Evolutionary conservation across 1,139 yeast genomes (phyloP).

Genomic region (Taphrina deformans): DNA sequence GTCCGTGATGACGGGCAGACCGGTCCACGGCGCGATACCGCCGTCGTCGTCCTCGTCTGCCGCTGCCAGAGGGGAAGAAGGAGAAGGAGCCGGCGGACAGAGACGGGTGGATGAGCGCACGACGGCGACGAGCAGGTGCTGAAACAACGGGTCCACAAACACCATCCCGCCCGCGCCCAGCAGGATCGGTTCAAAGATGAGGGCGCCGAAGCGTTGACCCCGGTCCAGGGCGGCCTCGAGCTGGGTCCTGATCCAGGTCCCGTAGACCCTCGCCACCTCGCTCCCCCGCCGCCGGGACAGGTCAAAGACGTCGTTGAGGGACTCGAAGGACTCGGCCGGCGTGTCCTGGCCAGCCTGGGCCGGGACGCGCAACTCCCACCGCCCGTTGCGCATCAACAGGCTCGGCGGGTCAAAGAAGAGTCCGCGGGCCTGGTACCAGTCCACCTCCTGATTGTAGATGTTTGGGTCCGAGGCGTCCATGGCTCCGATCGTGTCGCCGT

Average conservation of each 20-base stretch:
- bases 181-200: slow-evolving; percentile 42
- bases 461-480: slow-evolving; percentile 44
- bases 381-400: slow-evolving; percentile 39
- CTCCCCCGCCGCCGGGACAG: slow-evolving; percentile 35
- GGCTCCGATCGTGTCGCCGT: slow-evolving; percentile 44
- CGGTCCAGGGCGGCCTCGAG: slow-evolving; percentile 32
- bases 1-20: slow-evolving; percentile 43
- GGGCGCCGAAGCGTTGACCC: slow-evolving; percentile 42
- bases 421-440: slow-evolving; percentile 43
- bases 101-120: slow-evolving; percentile 37
- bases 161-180: slow-evolving; percentile 45
- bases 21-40: slow-evolving; percentile 39
- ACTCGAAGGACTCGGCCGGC: slow-evolving; percentile 34
- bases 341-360: background rate
- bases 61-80: too few relatives aligned
- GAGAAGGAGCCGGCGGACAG: too few relatives aligned
- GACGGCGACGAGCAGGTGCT: slow-evolving; percentile 41
- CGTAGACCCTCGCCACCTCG: slow-evolving; percentile 7
- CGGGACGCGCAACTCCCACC: slow-evolving; percentile 41
- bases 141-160: slow-evolving; percentile 43
- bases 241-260: slow-evolving; percentile 37
- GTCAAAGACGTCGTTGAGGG: slow-evolving; percentile 39
- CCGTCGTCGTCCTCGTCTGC: too few relatives aligned
- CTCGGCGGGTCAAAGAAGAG: slow-evolving; percentile 43
- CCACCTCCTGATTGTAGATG: slow-evolving; percentile 42